Base-by-base conservation (phyloP, 306 rosid species). In the Luffa aegyptiaca region DNA sequence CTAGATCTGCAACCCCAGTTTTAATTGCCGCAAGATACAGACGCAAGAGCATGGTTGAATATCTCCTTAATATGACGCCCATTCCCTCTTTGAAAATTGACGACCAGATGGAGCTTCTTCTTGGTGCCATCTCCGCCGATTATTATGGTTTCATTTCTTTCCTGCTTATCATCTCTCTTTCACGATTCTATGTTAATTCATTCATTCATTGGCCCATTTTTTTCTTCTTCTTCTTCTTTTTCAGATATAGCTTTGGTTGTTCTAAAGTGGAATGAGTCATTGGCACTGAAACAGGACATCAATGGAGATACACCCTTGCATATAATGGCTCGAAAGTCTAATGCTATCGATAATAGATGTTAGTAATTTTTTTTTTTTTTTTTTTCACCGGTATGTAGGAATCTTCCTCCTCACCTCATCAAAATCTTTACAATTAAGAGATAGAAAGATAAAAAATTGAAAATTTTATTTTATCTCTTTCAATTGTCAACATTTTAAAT, bases 241-340 rank as follows among this genome's bases (percentile, higher is more conserved):
- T 5, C 45, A 74, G 78, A 74, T 51, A 26, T 74, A 33, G 78
- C 78, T 74, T 46, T 74, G 8, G 8, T 51, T 35, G 8, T 74
- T 26, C 33, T 49, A 33, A 5, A 33, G 1, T 8, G 14, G 62
- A 74, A 74, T 4, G 0, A 8, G 16, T 21, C 4, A 8, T 74
- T 51, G 35, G 31, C 62, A 16, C 2, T 66, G 0, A 8, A 5
- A 0, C 80, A 17, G 6, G 4, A 33, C 13, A 0, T 35, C 13
- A 74, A 68, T 4, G 0, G 17, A 0, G 75, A 79, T 13, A 75
- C 80, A 3, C 80, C 82, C 3, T 76, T 85, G 55, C 81, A 82
- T 57, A 51, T 79, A 3, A 75, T 84, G 82, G 85, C 85, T 35
- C 57, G 75, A 51, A 79, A 61, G 37, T 79, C 81, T 3, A 11